These are phyloP conservation scores for Eucommia ulmoides DNA, from an alignment of 257 asterid species.

Conservation along the genomic window DNA sequence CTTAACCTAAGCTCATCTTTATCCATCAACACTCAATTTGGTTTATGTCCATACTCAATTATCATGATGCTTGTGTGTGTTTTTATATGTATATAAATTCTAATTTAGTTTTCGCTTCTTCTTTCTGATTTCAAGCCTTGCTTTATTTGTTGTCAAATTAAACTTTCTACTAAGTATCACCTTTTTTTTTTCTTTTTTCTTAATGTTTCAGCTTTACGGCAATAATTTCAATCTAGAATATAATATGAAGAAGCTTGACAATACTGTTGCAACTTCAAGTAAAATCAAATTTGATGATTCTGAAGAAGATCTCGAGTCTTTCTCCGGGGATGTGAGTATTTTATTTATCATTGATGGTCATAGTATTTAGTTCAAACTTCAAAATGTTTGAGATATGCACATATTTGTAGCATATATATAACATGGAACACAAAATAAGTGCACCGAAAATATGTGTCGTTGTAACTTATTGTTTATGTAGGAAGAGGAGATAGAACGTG, in stretches of 20 bases:
- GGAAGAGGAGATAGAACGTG: slow-evolving; percentile 55
- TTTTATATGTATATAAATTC: no score
- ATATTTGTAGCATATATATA: not conserved
- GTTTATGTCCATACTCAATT: no score
- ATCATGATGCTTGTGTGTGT: no score
- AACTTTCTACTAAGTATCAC: no score
- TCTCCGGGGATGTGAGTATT: slow-evolving; percentile 47
- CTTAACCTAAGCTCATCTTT: no score
- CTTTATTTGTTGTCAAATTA: no score
- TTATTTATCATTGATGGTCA: not conserved
- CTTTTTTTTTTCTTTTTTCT: no score
- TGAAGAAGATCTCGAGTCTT: slow-evolving; percentile 24
- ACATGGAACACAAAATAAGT: not conserved
- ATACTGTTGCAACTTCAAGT: slow-evolving; percentile 26
- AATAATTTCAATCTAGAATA: not conserved
- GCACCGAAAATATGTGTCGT: not conserved
- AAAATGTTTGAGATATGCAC: not conserved
- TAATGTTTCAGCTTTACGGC: not conserved
- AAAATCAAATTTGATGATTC: slow-evolving; percentile 42
- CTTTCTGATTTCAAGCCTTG: no score
- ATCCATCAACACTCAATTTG: no score
- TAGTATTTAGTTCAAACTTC: not conserved
- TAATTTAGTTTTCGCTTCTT: no score
- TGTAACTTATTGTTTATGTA: slow-evolving; percentile 2
- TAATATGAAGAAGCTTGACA: slow-evolving; percentile 23